Base-by-base conservation (phyloP, 768 basidiomycete genomes). In the Pisolithus sp. region DNA sequence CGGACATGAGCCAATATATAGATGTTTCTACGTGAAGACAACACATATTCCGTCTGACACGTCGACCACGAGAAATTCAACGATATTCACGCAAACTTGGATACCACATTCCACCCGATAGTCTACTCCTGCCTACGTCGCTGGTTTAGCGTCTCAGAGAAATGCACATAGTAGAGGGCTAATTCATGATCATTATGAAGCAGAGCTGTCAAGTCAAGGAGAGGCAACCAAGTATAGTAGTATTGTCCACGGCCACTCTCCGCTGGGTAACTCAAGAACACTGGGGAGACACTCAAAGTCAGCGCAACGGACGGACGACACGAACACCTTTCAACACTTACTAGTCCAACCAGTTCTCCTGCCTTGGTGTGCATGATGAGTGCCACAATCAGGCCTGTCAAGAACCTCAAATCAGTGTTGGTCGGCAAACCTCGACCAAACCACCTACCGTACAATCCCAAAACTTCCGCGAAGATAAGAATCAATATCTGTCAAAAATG, bases 391-490 rank as follows among this genome's bases (percentile, higher is more conserved):
- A 95, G 80, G 55, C 86, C 83, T 80, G 52, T 50, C 13, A 5
- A 13, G 50, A 48, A 24, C 4, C 20, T 7, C 40, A 2, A 17
- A 18, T 59, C 21, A 48, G 2, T 3, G 48, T 2, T 17, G 34
- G 13, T 15, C 13, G 34, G 20, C 12, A 6, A 6, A 15, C 20
- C 13, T 8, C 17, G 24, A 21, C 34, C 7, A 52, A 54, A 20
- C 26, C 7, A 47, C 71, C 23, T 55, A 77, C 91, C 93, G 68
- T 94, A 95, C 30, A 94, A 82, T 74, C 92, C 92, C 75, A 93
- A 71, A 3, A 95, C 90, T 79, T 93, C 90, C 26, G 90, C 89
- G 68, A 92, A 96, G 81, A 97, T 99, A 74, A 99, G 89, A 69
- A 99, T 98, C 54, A 97, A 79, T 59, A 96, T 95, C 92, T 89